phyloP scores from a whole-genome alignment of 2,329 filamentous ascomycete species.

The Penicillium brasilianum region DNA sequence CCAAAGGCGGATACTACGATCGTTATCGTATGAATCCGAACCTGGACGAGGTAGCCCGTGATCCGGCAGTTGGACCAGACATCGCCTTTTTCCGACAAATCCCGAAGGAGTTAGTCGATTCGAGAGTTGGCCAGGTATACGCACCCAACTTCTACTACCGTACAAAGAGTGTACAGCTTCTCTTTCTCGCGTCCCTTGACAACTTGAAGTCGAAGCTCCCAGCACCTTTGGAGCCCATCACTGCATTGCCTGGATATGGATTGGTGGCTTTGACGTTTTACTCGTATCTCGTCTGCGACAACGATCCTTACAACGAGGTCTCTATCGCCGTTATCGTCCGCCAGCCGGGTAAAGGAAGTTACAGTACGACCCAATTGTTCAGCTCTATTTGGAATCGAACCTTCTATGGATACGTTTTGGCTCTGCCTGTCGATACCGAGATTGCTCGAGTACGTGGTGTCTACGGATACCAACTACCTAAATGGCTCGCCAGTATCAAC shows the following conservation, averaged over 20 bases:
- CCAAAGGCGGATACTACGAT: constrained; percentile 8
- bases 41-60: constrained; percentile 20
- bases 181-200: constrained; percentile 17
- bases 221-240: constrained; percentile 22
- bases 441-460: constrained; percentile 24
- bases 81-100: constrained; percentile 16
- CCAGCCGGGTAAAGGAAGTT: constrained; percentile 19
- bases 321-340: constrained; percentile 22
- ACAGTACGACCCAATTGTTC: constrained; percentile 19
- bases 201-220: constrained; percentile 18
- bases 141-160: constrained; percentile 24
- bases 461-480: constrained; percentile 25
- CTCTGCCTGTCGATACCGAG: constrained; percentile 24
- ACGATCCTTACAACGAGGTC: constrained; percentile 24
- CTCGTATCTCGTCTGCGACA: constrained; percentile 22
- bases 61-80: constrained; percentile 16
- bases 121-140: constrained; percentile 21
- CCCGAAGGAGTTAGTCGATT: constrained; percentile 22
- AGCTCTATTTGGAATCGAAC: constrained; percentile 22
- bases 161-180: constrained; percentile 20
- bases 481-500: constrained; percentile 23
- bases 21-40: constrained; percentile 25
- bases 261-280: constrained; percentile 23
- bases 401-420: constrained; percentile 23
- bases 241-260: constrained; percentile 19